These are phyloP conservation scores for Penicillium olsonii DNA, from an alignment of 2,329 filamentous ascomycete species.

Conservation along the genomic window DNA sequence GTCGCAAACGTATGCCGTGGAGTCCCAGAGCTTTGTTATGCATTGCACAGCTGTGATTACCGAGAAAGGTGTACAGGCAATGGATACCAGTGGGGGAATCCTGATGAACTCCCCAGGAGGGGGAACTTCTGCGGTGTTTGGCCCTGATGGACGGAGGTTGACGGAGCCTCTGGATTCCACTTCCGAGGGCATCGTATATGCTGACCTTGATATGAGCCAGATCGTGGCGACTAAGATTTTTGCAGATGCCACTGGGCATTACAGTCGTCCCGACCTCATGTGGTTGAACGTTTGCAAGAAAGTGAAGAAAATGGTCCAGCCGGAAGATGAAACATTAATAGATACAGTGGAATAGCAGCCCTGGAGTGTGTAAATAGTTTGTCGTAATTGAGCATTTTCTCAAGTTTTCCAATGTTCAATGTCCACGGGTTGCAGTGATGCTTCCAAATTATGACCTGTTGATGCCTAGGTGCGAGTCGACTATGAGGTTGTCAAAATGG, in stretches of 20 bases:
- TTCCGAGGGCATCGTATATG: slow-evolving; percentile 52
- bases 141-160: slow-evolving; percentile 53
- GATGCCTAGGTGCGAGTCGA: too few relatives aligned
- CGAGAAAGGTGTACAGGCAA: slow-evolving; percentile 45
- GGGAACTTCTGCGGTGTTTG: slow-evolving; percentile 52
- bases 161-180: slow-evolving; percentile 38
- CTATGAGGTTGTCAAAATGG: too few relatives aligned
- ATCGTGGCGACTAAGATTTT: slow-evolving; percentile 34
- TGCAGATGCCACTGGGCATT: slow-evolving; percentile 8
- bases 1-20: slow-evolving; percentile 59
- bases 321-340: background rate
- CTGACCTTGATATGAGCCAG: slow-evolving; percentile 49
- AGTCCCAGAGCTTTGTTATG: slow-evolving; percentile 58
- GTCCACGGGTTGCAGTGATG: too few relatives aligned
- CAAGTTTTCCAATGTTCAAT: too few relatives aligned
- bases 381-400: too few relatives aligned
- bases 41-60: slow-evolving; percentile 53
- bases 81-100: slow-evolving; percentile 45
- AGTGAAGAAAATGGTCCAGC: background rate
- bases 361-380: too few relatives aligned
- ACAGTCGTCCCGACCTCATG: slow-evolving; percentile 15
- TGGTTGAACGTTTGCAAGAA: slow-evolving; percentile 1
- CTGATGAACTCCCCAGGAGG: slow-evolving; percentile 45
- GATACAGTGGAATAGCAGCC: background rate
- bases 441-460: too few relatives aligned